Evolutionary conservation across 1,284 basidiomycete species (phyloP).

Genomic region (Flammula alnicola): DNA sequence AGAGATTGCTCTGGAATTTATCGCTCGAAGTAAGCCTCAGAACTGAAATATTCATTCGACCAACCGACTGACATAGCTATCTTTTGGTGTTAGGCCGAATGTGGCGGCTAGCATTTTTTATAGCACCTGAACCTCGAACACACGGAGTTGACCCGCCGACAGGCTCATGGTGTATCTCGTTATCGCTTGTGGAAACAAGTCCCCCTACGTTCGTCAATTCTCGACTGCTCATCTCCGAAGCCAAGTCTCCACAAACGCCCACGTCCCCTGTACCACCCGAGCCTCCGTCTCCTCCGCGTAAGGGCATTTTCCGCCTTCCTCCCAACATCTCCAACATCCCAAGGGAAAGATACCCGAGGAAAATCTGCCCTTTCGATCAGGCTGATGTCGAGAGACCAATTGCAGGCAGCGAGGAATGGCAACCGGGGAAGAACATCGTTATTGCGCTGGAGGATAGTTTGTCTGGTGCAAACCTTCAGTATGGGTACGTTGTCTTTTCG

Average conservation of each 20-base stretch:
- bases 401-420: constrained; percentile 28
- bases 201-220: constrained; percentile 65
- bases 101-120: constrained; percentile 62
- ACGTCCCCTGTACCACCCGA: neutral
- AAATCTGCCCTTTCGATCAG: constrained; percentile 38
- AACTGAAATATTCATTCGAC: neutral
- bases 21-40: constrained; percentile 64
- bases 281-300: neutral
- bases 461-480: constrained; percentile 54
- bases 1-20: constrained; percentile 61
- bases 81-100: constrained; percentile 54
- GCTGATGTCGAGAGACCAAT: constrained; percentile 40
- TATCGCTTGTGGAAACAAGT: constrained; percentile 60
- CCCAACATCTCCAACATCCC: neutral
- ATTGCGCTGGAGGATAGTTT: constrained; percentile 50
- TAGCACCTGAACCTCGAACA: constrained; percentile 34
- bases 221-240: constrained; percentile 38
- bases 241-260: neutral
- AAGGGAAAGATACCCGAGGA: constrained; percentile 1
- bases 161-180: constrained; percentile 60
- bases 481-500: constrained; percentile 48
- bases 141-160: constrained; percentile 28
- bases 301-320: neutral
- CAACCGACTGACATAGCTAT: constrained; percentile 3
- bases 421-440: constrained; percentile 35